phyloP scores from a whole-genome alignment of 805 yeast species.

The Starmerella bacillaris region DNA sequence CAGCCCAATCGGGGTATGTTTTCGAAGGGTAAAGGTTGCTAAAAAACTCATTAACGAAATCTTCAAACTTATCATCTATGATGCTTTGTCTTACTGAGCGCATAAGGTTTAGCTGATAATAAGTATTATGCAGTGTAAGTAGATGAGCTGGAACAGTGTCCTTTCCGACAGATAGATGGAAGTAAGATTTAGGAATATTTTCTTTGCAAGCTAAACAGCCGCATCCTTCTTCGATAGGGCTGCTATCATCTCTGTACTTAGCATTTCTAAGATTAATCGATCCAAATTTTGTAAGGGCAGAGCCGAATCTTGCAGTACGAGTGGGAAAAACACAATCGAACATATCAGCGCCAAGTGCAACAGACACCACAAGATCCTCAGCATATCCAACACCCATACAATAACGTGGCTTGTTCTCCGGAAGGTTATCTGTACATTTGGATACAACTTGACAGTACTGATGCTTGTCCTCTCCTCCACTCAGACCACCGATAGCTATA shows the following conservation, averaged over 20 bases:
- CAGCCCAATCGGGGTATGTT: slow-evolving; percentile 28
- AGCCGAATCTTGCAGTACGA: slow-evolving; percentile 29
- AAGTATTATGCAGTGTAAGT: slow-evolving; percentile 28
- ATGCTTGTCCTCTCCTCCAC: slow-evolving; percentile 30
- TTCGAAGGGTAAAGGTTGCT: slow-evolving; percentile 19
- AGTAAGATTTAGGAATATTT: slow-evolving; percentile 26
- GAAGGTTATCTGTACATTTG: slow-evolving; percentile 27
- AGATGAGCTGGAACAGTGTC: slow-evolving; percentile 31
- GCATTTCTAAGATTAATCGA: slow-evolving; percentile 23
- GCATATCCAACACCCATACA: slow-evolving; percentile 35
- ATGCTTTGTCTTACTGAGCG: slow-evolving; percentile 25
- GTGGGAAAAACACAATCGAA: slow-evolving; percentile 33
- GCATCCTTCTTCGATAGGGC: slow-evolving; percentile 27
- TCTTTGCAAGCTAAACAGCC: slow-evolving; percentile 27
- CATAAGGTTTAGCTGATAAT: slow-evolving; percentile 29
- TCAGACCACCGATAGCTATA: slow-evolving; percentile 31
- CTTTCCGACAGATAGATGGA: slow-evolving; percentile 24
- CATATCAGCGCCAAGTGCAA: slow-evolving; percentile 31
- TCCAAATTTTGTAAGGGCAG: slow-evolving; percentile 27
- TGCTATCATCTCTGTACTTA: slow-evolving; percentile 22
- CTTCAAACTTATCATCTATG: slow-evolving; percentile 24
- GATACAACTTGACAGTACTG: slow-evolving; percentile 27
- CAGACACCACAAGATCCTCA: slow-evolving; percentile 30
- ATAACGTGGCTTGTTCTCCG: slow-evolving; percentile 28
- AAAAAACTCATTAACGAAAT: slow-evolving; percentile 25